phyloP scores from a whole-genome alignment of 352 stramenopile genomes.

The Phytophthora macrochlamydospora region DNA sequence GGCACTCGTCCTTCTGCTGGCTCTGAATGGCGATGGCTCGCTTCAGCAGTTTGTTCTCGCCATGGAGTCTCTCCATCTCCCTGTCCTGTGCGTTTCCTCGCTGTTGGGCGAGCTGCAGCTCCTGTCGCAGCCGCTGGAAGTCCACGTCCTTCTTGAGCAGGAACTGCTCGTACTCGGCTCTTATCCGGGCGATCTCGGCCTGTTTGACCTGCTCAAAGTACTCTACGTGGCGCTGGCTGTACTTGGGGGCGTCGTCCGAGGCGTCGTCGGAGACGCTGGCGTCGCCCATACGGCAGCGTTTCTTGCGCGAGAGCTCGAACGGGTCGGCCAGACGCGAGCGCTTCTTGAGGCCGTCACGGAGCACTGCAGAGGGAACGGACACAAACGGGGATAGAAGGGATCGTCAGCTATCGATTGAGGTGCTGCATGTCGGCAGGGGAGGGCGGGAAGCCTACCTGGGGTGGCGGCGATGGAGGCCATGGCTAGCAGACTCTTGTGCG shows the following conservation, averaged over 20 bases:
- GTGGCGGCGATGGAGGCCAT: slow-evolving; percentile 84
- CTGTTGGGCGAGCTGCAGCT: slow-evolving; percentile 56
- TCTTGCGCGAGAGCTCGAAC: slow-evolving; percentile 63
- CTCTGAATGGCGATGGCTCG: slow-evolving; percentile 87
- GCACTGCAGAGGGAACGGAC: slow-evolving; percentile 24
- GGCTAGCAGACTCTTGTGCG: background rate
- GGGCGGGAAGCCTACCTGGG: slow-evolving; percentile 32
- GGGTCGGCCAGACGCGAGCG: slow-evolving; percentile 64
- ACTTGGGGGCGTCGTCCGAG: slow-evolving; percentile 67
- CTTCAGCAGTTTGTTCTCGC: slow-evolving; percentile 88
- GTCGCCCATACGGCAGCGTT: slow-evolving; percentile 52
- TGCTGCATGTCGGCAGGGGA: background rate
- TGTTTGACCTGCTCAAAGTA: slow-evolving; percentile 90
- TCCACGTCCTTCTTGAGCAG: slow-evolving; percentile 84
- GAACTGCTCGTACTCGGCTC: slow-evolving; percentile 85
- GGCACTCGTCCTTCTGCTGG: slow-evolving; percentile 85
- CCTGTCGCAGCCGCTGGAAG: slow-evolving; percentile 61
- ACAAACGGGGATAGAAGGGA: background rate
- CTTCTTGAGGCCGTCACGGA: slow-evolving; percentile 75
- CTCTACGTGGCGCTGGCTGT: slow-evolving; percentile 86
- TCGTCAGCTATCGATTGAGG: background rate
- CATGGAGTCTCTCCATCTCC: slow-evolving; percentile 64
- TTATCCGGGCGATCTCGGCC: slow-evolving; percentile 77
- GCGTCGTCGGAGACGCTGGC: slow-evolving; percentile 18
- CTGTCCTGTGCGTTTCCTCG: slow-evolving; percentile 46